Conservation (phyloP, 106 monocot genomes). For the Narthecium ossifragum region DNA sequence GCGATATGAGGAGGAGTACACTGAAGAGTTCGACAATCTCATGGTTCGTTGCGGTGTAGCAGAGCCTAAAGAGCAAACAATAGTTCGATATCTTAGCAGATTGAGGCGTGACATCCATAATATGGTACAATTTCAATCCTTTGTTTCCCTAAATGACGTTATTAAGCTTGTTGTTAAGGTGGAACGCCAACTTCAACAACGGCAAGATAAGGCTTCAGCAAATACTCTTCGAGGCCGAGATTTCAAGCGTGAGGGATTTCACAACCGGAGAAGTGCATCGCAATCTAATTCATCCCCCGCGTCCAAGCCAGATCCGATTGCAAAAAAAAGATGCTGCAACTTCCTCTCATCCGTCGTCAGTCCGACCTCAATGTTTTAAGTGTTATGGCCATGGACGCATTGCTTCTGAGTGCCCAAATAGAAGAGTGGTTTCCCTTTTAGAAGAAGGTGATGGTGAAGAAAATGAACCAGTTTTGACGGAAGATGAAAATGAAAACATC, state of each 20-base stretch:
- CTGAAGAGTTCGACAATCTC: constrained; percentile 13
- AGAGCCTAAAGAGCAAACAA: constrained; percentile 20
- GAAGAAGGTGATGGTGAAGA: background rate
- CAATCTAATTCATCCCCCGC: background rate
- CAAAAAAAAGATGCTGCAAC: background rate
- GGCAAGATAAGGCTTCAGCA: background rate
- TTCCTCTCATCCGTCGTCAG: background rate
- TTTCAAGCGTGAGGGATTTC: background rate
- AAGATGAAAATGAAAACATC: background rate
- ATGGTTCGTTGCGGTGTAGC: constrained; percentile 1
- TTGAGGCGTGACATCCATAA: background rate
- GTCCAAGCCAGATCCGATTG: background rate
- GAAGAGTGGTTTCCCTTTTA: background rate
- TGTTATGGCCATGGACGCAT: background rate
- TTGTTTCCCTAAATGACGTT: background rate
- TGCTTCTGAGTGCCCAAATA: background rate
- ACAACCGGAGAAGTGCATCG: background rate
- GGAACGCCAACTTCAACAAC: background rate
- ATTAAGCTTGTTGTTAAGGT: background rate
- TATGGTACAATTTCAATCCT: background rate
- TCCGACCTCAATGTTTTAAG: background rate
- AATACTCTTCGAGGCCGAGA: background rate
- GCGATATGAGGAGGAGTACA: constrained; percentile 11
- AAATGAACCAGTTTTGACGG: background rate
- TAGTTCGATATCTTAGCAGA: constrained; percentile 19